A percentile compares a stretch with the other conserved stretches of the same genome.
Evolutionary conservation across 2,329 filamentous ascomycete species (phyloP).

Genomic region (Claviceps paspali): DNA sequence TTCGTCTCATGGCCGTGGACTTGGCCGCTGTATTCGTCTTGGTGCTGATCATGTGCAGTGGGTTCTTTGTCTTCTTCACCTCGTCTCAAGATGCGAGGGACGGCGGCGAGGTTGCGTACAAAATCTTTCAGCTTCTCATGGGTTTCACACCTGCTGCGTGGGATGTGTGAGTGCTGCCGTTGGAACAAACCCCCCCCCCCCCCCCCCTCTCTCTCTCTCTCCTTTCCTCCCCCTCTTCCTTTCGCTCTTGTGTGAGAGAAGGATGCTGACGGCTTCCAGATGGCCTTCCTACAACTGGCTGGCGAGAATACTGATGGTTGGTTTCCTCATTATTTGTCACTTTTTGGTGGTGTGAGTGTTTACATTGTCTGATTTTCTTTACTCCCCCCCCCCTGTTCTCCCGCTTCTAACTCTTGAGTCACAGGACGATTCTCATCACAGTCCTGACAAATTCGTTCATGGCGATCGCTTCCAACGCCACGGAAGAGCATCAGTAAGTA

Average conservation of each 20-base stretch:
- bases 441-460: constrained; percentile 96
- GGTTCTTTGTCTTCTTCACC: constrained; percentile 91
- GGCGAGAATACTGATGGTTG: constrained; percentile 57
- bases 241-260: too few relatives aligned
- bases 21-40: constrained; percentile 71
- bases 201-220: too few relatives aligned
- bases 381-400: too few relatives aligned
- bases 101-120: constrained; percentile 65
- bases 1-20: constrained; percentile 86
- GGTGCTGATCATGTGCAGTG: constrained; percentile 77
- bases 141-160: constrained; percentile 91
- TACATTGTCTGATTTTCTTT: too few relatives aligned
- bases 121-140: constrained; percentile 87
- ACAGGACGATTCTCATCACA: constrained; percentile 73
- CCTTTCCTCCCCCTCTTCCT: too few relatives aligned
- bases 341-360: constrained; percentile 66
- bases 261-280: constrained; percentile 14
- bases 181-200: too few relatives aligned
- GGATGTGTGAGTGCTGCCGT: constrained; percentile 44
- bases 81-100: constrained; percentile 59
- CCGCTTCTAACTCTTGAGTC: too few relatives aligned
- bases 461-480: constrained; percentile 83
- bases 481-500: constrained; percentile 64
- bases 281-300: constrained; percentile 64
- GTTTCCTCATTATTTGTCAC: constrained; percentile 89